Evolutionary conservation across 805 yeast genomes (phyloP).

Genomic region (Candida vaughaniae): DNA sequence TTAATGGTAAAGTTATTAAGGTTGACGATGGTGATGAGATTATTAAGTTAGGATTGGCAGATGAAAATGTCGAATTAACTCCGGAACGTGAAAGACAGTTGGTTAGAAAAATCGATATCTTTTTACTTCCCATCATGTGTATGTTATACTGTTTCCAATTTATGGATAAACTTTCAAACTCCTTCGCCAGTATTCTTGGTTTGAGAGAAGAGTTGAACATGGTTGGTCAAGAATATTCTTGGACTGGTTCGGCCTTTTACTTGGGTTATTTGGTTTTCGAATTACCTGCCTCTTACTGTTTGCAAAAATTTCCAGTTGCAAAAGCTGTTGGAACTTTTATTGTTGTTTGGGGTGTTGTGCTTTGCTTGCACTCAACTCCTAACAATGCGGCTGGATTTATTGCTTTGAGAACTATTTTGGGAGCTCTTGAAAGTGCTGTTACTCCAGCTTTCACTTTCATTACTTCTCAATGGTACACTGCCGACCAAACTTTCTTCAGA

Average conservation of each 20-base stretch:
- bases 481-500: constrained; percentile 34
- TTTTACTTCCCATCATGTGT: constrained; percentile 26
- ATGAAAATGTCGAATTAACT: constrained; percentile 15
- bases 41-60: constrained; percentile 30
- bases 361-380: constrained; percentile 54
- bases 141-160: constrained; percentile 27
- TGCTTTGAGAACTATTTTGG: constrained; percentile 38
- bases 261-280: constrained; percentile 63
- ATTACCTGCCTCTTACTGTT: constrained; percentile 42
- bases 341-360: constrained; percentile 61
- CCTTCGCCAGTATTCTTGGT: constrained; percentile 41
- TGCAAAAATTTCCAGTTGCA: constrained; percentile 60
- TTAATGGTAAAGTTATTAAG: constrained; percentile 11
- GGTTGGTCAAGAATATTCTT: constrained; percentile 33
- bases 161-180: constrained; percentile 38
- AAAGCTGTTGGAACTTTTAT: constrained; percentile 49
- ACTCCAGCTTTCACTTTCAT: constrained; percentile 43
- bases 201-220: constrained; percentile 35
- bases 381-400: constrained; percentile 36
- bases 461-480: constrained; percentile 33
- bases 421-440: constrained; percentile 37
- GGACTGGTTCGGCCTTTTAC: constrained; percentile 42
- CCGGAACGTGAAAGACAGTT: constrained; percentile 17
- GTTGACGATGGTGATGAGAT: constrained; percentile 38
- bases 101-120: constrained; percentile 22